These are phyloP conservation scores for Dalbergia oliveri DNA, from an alignment of 306 rosid genomes.

Conservation along the genomic window DNA sequence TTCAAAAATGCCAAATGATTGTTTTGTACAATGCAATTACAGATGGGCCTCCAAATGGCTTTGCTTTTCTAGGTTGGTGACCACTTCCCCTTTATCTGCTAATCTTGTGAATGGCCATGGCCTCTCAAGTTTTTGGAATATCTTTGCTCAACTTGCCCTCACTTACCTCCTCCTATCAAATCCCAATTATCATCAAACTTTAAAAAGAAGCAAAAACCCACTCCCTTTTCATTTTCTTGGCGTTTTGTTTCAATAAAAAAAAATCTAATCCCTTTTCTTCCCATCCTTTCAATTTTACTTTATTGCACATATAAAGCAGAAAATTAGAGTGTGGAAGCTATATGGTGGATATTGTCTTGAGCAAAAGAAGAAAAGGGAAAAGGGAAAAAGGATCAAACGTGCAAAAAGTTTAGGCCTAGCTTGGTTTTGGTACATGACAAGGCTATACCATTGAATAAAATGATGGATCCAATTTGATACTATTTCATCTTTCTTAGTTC, in stretches of 20 bases:
- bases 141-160: slow-evolving; percentile 44
- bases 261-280: slow-evolving; percentile 30
- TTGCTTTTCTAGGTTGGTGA: slow-evolving; percentile 43
- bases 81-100: slow-evolving; percentile 49
- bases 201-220: slow-evolving; percentile 36
- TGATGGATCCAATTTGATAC: neutral
- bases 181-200: slow-evolving; percentile 39
- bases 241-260: neutral
- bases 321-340: neutral
- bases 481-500: neutral
- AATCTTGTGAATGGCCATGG: slow-evolving; percentile 29
- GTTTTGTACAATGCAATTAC: slow-evolving; percentile 7
- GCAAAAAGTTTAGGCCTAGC: neutral
- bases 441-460: neutral
- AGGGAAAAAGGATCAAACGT: no score
- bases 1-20: slow-evolving; percentile 32
- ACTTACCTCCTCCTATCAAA: slow-evolving; percentile 44
- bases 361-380: slow-evolving; percentile 4
- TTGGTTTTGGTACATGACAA: neutral
- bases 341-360: slow-evolving; percentile 15
- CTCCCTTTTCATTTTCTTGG: neutral
- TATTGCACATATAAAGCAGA: neutral
- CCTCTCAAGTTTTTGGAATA: slow-evolving; percentile 39
- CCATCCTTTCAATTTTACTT: neutral
- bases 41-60: slow-evolving; percentile 9